Evolutionary conservation across 2,329 filamentous ascomycete genomes (phyloP), one percentile per base, ranked within the genome.

Genomic region (Colletotrichum phormii): DNA sequence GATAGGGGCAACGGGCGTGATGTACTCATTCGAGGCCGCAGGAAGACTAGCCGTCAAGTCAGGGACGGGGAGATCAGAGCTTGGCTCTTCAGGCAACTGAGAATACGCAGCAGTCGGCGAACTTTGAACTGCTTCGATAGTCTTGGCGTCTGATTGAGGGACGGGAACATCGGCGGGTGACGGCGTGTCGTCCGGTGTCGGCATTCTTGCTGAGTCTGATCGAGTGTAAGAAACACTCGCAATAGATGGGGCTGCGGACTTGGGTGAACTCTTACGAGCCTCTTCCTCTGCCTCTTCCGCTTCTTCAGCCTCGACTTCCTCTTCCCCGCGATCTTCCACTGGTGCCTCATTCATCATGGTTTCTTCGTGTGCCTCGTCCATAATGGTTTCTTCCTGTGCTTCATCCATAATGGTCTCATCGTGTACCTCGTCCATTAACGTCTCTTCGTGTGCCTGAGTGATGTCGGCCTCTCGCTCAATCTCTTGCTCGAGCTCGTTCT

Each of bases 171-270:
- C 71, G 33, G 66, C 57, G 26, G 85, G 83, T 1, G 85, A 84
- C 18, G 85, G 84, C 65, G 84, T 89, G 75, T 89, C 84, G 74
- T 89, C 88, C 65, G 88, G 88, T 53, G 87, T 89, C 72, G 87
- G 86, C 74, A 89, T 81, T 73, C 86, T 86, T 62, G 80, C 84
- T 31, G 82, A 81, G 53, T 82, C 83, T 73, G 80, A 83, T 77
- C 77, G 82, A 76, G 81, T 83, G 74, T 67, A 67, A 49, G 79
- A 77, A 67, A 73, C 75, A 75, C 76, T 80, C 74, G 71, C 78
- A 73, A 80, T 79, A 8, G 81, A 83, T 60, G 75, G 59, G 26
- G 73, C 35, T 61, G 62, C 33, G 42, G 69, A 35, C 24, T 73
- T 73, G 57, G 69, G 54, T 42, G 71, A 67, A 24, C 61, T 51